Percentiles rank a stretch among this genome's conserved stretches.
phyloP scores from a whole-genome alignment of 1,139 yeast species.

The Suhomyces bolitotheri region DNA sequence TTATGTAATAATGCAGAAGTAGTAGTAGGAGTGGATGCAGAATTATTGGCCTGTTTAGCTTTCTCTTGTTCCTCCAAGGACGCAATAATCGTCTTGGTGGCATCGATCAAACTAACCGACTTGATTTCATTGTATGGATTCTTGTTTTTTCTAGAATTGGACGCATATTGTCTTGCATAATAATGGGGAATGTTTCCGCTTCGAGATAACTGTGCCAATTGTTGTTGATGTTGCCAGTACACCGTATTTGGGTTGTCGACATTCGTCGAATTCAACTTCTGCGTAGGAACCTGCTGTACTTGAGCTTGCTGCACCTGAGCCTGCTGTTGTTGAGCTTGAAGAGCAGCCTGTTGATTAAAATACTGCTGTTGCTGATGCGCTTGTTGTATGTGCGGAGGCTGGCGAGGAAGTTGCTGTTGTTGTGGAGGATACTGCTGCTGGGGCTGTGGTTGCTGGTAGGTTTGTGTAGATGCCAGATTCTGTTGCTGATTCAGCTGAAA shows the following conservation, averaged over 20 bases:
- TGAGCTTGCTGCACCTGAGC: slow-evolving; percentile 14
- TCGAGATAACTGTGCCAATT: slow-evolving; percentile 76
- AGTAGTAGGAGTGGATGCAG: slow-evolving; percentile 29
- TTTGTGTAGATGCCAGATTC: slow-evolving; percentile 22
- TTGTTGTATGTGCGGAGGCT: slow-evolving; percentile 23
- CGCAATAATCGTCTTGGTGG: slow-evolving; percentile 52
- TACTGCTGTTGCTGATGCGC: slow-evolving; percentile 23
- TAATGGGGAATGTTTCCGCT: slow-evolving; percentile 75
- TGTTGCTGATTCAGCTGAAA: slow-evolving; percentile 33
- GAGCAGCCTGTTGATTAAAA: slow-evolving; percentile 23
- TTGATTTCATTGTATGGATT: slow-evolving; percentile 47
- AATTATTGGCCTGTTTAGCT: slow-evolving; percentile 21
- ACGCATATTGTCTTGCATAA: slow-evolving; percentile 91
- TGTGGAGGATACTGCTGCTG: slow-evolving; percentile 29
- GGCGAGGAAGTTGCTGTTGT: slow-evolving; percentile 25
- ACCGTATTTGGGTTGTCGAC: slow-evolving; percentile 53
- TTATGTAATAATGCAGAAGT: slow-evolving; percentile 56
- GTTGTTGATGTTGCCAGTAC: slow-evolving; percentile 88
- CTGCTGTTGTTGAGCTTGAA: slow-evolving; percentile 21
- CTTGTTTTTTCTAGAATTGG: slow-evolving; percentile 63
- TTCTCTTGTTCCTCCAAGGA: slow-evolving; percentile 46
- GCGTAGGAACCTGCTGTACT: slow-evolving; percentile 15
- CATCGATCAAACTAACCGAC: slow-evolving; percentile 51
- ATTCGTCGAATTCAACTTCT: slow-evolving; percentile 34
- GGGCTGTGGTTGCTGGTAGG: slow-evolving; percentile 29